Evolutionary conservation across 129 eudicot species (phyloP).

Genomic region (Centaurea solstitialis): DNA sequence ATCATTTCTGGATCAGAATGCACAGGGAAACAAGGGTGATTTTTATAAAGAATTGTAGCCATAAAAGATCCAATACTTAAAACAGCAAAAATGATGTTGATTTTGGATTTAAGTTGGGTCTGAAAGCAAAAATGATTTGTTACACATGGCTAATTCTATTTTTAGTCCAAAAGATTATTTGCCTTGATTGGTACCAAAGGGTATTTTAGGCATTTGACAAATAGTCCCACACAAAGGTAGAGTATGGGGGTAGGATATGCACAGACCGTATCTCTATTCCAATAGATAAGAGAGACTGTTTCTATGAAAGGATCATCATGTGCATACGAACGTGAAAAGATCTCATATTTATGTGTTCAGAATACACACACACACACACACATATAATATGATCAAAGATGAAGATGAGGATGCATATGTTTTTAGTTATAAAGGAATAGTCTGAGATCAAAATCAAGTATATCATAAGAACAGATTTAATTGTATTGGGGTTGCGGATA

Average conservation of each 20-base stretch:
- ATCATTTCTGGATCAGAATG: neutral
- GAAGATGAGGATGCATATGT: neutral
- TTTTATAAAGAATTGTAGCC: neutral
- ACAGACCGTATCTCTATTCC: too few relatives aligned
- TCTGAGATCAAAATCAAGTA: neutral
- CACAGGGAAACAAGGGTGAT: neutral
- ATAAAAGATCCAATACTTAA: neutral
- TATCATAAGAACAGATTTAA: neutral
- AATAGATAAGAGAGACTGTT: too few relatives aligned
- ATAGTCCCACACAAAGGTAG: neutral
- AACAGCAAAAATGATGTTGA: neutral
- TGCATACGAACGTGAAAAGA: neutral
- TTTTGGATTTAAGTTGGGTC: neutral
- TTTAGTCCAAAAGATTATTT: neutral
- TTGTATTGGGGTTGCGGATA: neutral
- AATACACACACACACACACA: neutral
- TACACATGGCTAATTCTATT: neutral
- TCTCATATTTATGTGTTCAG: neutral
- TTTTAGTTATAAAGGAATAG: neutral
- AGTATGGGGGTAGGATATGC: too few relatives aligned
- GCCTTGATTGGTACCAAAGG: neutral
- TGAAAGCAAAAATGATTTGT: neutral
- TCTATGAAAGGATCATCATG: too few relatives aligned
- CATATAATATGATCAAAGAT: neutral
- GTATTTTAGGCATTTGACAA: neutral